Conservation (phyloP, 257 asterid species). For the Solanum ahanhuiri region DNA sequence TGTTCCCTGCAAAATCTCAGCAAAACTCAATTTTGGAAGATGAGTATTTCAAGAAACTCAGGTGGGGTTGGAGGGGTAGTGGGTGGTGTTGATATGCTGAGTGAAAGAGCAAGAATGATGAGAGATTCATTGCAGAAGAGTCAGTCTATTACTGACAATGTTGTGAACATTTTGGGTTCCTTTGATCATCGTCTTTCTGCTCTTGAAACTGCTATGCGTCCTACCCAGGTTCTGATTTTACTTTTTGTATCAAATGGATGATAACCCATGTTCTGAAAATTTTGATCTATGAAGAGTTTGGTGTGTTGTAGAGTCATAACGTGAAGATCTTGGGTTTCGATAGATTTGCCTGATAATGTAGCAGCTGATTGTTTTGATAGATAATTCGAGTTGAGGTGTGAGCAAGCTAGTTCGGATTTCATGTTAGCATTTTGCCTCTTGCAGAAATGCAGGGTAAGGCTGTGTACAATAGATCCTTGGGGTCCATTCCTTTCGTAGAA, state of each 20-base stretch:
- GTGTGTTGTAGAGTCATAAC: neutral
- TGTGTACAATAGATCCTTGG: neutral
- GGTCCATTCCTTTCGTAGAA: neutral
- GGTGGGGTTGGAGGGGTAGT: constrained; percentile 1
- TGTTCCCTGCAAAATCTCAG: neutral
- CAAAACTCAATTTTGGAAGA: neutral
- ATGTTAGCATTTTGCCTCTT: neutral
- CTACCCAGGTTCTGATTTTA: constrained; percentile 25
- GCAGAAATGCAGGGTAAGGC: neutral
- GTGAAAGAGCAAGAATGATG: constrained; percentile 31
- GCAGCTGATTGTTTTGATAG: neutral
- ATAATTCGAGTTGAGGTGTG: neutral
- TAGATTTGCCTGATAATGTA: neutral
- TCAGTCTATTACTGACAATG: constrained; percentile 28
- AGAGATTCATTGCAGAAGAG: constrained; percentile 31
- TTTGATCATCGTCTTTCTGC: constrained; percentile 43
- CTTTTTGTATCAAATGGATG: neutral
- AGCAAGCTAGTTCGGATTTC: neutral
- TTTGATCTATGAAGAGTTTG: neutral
- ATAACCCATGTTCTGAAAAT: neutral
- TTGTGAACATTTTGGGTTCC: constrained; percentile 33
- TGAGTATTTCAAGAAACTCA: constrained; percentile 12
- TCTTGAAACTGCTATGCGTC: constrained; percentile 44
- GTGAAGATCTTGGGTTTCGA: neutral
- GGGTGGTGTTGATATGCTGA: constrained; percentile 16